A percentile compares a stretch with the other conserved stretches of the same genome.
Conservation (phyloP, 202 grass and related monocot species). For the Panicum hallii region DNA sequence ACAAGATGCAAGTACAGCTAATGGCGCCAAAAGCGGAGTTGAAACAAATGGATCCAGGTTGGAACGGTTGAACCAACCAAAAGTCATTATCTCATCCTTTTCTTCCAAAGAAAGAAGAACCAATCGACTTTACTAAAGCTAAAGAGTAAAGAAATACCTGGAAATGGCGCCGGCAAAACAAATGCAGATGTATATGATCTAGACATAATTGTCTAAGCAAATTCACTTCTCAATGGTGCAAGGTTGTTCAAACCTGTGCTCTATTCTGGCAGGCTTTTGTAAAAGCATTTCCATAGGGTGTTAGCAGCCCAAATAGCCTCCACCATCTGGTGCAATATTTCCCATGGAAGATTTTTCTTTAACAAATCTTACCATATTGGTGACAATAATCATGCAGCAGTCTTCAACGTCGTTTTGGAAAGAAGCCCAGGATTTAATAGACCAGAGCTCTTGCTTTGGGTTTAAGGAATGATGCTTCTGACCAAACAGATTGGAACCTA, state of each 20-base stretch:
- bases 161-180: not conserved
- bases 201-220: not conserved
- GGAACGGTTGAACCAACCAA: not conserved
- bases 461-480: slow-evolving; percentile 6
- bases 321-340: not conserved
- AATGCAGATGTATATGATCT: not conserved
- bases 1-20: slow-evolving; percentile 1
- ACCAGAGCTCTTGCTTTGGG: not conserved
- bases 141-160: not conserved
- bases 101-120: not conserved
- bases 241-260: not conserved
- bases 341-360: not conserved
- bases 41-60: not conserved
- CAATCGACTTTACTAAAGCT: not conserved
- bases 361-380: not conserved
- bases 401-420: not conserved
- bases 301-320: not conserved
- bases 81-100: not conserved
- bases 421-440: not conserved
- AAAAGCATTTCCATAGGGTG: not conserved
- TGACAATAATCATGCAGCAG: not conserved
- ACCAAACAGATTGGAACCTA: slow-evolving; percentile 6
- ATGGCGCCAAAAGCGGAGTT: not conserved
- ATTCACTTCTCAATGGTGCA: not conserved
- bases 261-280: not conserved